These are phyloP conservation scores for Apiotrichum gracile DNA, from an alignment of 1,284 basidiomycete species.

Conservation along the genomic window DNA sequence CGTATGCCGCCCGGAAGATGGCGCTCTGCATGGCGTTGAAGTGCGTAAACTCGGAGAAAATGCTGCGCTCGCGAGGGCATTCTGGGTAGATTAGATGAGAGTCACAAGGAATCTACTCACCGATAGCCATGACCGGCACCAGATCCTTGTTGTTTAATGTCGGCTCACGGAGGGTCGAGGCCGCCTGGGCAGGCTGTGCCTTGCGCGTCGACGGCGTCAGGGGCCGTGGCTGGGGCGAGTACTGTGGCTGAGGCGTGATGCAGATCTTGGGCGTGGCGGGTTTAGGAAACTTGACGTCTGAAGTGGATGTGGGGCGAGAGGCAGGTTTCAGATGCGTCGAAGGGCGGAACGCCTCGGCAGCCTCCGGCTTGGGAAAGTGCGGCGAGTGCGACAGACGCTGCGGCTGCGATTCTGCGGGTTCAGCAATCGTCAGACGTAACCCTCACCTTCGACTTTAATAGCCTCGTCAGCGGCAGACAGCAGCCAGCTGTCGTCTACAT, in stretches of 20 bases:
- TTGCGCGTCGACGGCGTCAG: too few species aligned
- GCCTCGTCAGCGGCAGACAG: not conserved
- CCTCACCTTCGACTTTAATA: conserved; percentile 2
- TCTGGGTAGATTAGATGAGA: not conserved
- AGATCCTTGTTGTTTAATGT: not conserved
- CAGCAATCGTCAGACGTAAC: not conserved
- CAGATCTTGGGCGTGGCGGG: not conserved
- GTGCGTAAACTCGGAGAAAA: conserved; percentile 11
- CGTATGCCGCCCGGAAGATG: conserved; percentile 49
- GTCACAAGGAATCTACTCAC: not conserved
- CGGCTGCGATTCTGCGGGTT: not conserved
- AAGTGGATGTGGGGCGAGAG: not conserved
- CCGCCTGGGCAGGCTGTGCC: too few species aligned
- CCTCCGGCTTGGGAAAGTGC: conserved; percentile 9
- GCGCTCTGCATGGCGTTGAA: conserved; percentile 23
- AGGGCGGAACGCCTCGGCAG: too few species aligned
- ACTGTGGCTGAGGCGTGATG: not conserved
- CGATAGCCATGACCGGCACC: conserved; percentile 3
- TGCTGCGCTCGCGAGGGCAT: not conserved
- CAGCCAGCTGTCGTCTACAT: conserved; percentile 1
- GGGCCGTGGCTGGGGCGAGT: too few species aligned
- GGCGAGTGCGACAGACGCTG: not conserved
- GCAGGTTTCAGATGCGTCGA: not conserved
- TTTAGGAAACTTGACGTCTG: not conserved
- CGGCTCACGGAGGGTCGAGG: not conserved